Conservation (phyloP, 495 filamentous ascomycete genomes). For the Penicillium bialowiezense region DNA sequence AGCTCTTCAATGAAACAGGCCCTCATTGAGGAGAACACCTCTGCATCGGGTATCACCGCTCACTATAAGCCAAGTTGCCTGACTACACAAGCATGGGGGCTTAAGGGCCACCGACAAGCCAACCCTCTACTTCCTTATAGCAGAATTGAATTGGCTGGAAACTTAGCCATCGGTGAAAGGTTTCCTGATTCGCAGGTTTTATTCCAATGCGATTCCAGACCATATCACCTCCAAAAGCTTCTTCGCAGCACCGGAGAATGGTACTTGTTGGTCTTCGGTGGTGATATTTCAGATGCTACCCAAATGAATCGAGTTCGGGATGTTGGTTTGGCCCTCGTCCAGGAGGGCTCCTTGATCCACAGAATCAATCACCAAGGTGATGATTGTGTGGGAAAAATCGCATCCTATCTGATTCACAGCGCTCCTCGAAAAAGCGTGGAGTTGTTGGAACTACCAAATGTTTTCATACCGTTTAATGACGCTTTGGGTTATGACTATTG, state of each 20-base stretch:
- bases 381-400: constrained; percentile 42
- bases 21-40: neutral
- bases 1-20: neutral
- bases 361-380: neutral
- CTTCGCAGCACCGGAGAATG: neutral
- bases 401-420: constrained; percentile 52
- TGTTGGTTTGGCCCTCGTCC: neutral
- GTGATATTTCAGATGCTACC: neutral
- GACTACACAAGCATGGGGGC: neutral
- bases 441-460: constrained; percentile 50
- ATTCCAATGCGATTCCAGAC: too few relatives aligned
- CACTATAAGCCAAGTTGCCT: neutral
- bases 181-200: too few relatives aligned
- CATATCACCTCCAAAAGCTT: neutral
- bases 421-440: constrained; percentile 41
- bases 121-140: neutral
- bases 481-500: constrained; percentile 46
- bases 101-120: neutral
- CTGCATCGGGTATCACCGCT: neutral
- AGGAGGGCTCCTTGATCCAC: neutral
- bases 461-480: constrained; percentile 50
- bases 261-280: neutral
- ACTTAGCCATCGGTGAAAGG: too few relatives aligned
- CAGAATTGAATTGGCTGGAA: too few relatives aligned
- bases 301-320: neutral